Conservation (phyloP, 2,329 filamentous ascomycete species). For the Metarhizium humberi region DNA sequence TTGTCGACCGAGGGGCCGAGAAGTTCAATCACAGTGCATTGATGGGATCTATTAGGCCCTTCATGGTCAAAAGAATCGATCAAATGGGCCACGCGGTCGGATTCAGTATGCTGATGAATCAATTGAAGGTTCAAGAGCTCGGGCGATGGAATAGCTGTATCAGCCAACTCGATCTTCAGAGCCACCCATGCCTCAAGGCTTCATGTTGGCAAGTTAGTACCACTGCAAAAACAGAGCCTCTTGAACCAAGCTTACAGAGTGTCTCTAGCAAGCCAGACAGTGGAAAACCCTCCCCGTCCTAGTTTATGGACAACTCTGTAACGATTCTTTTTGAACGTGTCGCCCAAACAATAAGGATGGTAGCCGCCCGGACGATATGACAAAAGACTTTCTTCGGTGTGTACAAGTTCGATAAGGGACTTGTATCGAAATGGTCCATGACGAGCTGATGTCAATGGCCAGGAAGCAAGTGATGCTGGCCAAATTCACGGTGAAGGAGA, state of each 20-base stretch:
- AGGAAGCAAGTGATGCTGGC: too few relatives aligned
- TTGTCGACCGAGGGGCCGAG: too few relatives aligned
- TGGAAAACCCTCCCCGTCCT: conserved; percentile 1
- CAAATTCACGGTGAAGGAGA: too few relatives aligned
- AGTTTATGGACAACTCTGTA: conserved; percentile 1
- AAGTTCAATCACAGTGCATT: too few relatives aligned
- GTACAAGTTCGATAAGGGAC: not conserved
- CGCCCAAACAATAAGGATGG: not conserved
- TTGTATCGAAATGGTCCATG: not conserved
- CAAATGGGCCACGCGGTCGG: too few relatives aligned
- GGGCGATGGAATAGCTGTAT: not conserved
- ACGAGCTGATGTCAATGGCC: not conserved
- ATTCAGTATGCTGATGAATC: too few relatives aligned
- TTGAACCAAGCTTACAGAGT: not conserved
- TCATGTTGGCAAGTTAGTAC: not conserved
- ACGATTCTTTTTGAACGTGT: not conserved
- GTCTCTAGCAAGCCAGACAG: not conserved
- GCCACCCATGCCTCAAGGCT: conserved; percentile 1
- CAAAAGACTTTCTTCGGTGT: not conserved
- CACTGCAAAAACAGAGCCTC: not conserved
- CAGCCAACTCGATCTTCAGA: conserved; percentile 1
- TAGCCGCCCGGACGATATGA: not conserved
- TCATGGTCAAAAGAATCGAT: too few relatives aligned
- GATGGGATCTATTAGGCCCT: too few relatives aligned
- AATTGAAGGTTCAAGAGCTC: not conserved